phyloP scores from a whole-genome alignment of 139 green algal species.

The Coccomyxa sp. region DNA sequence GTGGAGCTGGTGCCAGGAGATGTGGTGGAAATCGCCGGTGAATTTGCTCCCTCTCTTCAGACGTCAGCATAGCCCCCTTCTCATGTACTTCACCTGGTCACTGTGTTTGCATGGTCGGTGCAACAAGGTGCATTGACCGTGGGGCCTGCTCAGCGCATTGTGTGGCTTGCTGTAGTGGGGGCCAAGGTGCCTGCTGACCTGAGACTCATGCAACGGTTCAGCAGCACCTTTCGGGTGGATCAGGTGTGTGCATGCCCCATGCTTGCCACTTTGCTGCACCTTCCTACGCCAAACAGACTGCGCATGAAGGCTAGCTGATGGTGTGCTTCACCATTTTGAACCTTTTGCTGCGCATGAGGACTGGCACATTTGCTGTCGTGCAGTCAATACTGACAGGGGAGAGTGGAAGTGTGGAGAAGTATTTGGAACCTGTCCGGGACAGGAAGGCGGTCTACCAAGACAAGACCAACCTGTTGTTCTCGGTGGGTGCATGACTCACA shows the following conservation, averaged over 20 bases:
- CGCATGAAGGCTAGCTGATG: not conserved
- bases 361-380: not conserved
- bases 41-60: too few relatives aligned
- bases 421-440: constrained; percentile 22
- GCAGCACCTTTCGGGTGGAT: constrained; percentile 60
- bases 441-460: constrained; percentile 70
- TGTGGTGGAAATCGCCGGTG: constrained; percentile 70
- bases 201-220: constrained; percentile 47
- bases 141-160: too few relatives aligned
- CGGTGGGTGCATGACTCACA: constrained; percentile 42
- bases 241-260: constrained; percentile 39
- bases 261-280: not conserved
- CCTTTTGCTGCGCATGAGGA: not conserved
- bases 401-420: constrained; percentile 66
- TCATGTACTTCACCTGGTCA: too few relatives aligned
- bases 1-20: constrained; percentile 85
- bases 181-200: constrained; percentile 69
- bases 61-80: too few relatives aligned
- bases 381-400: constrained; percentile 84
- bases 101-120: too few relatives aligned
- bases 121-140: too few relatives aligned
- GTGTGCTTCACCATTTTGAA: not conserved
- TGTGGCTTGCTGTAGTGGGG: constrained; percentile 39
- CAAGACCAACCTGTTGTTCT: constrained; percentile 86
- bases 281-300: not conserved